Evolutionary conservation across 495 filamentous ascomycete genomes (phyloP), one percentile per base, ranked within the genome.

Genomic region (Podospora pseudocomata): DNA sequence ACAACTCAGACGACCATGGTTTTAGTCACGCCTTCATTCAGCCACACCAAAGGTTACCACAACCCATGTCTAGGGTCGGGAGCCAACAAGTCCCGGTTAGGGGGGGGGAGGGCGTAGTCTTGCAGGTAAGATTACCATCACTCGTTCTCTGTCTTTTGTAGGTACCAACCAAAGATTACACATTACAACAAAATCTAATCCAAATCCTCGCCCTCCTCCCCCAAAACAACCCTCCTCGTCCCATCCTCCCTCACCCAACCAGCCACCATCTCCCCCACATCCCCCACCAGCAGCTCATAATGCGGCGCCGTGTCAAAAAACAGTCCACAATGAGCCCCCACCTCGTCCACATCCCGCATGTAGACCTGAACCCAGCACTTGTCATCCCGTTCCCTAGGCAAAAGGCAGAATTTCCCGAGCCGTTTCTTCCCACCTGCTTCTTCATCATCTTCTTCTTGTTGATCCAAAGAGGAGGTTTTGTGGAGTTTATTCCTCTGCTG

Each of bases 341-440:
- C 91, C 73, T 96, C 91, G 73, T 96, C 92, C 60, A 94, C 89
- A 49, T 88, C 87, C 34, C 88, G 84, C 90, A 97, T 94, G 73
- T 86, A 88, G 0, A 97, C 82, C 44, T 88, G 83, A 3, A 90
- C 77, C 93, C 93, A 97, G 60, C 86, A 85, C 34, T 86, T 75
- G 74, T 96, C 91, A 5, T 75, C 65, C 11, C 86, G 81, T 65
- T 84, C 83, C 7, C 78, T 70, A 0, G 93, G 92, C 0, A 93
- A 76, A 68, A 90, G 86, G 76, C 93, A 95, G 78, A 97, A 97
- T 66, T 89, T 93, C 60, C 87, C 86, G 66, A 88, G 82, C 69
- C 85, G 85, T 63, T 77, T 79, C 55, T 77, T 82, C 70, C 23
- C 23, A 23, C 23, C 23, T 1, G 23, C 23, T 85, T 83, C 39